These are phyloP conservation scores for Kondoa subrosea DNA, from an alignment of 768 basidiomycete genomes.

Conservation along the genomic window DNA sequence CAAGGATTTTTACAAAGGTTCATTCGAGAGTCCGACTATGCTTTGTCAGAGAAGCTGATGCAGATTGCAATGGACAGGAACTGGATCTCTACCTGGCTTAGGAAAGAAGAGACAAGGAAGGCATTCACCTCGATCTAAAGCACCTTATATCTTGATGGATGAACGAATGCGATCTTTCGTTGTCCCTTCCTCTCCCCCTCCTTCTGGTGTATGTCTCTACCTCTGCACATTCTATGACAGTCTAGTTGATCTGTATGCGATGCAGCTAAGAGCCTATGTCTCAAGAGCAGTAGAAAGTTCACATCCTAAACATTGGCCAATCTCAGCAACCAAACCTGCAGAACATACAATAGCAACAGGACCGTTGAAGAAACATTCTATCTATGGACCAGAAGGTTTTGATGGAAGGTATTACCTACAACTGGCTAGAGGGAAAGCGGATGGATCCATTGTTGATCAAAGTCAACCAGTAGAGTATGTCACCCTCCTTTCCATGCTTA, in stretches of 20 bases:
- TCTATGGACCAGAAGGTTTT: conserved; percentile 27
- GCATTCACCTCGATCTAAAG: conserved; percentile 53
- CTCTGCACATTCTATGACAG: not conserved
- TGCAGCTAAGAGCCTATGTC: conserved; percentile 57
- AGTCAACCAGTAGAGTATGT: too few species aligned
- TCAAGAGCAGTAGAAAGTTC: conserved; percentile 14
- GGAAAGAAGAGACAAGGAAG: conserved; percentile 66
- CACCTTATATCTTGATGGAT: conserved; percentile 25
- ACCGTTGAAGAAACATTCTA: conserved; percentile 18
- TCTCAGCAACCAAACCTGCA: conserved; percentile 27
- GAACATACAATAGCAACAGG: conserved; percentile 4
- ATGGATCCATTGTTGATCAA: not conserved
- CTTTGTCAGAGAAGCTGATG: conserved; percentile 73
- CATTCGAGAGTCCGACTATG: conserved; percentile 67
- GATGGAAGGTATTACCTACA: conserved; percentile 30
- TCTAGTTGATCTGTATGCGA: not conserved
- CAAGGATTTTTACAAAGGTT: conserved; percentile 94
- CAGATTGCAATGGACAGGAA: conserved; percentile 69
- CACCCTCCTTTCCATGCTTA: too few species aligned
- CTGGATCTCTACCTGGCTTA: conserved; percentile 49
- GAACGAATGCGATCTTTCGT: conserved; percentile 29
- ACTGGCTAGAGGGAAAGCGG: conserved; percentile 15
- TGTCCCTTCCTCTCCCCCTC: conserved; percentile 14
- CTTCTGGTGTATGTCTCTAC: not conserved
- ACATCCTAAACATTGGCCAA: conserved; percentile 22